Percentiles rank a stretch among this genome's conserved stretches.
These are phyloP conservation scores for Arthrobotrys sinensis DNA, from an alignment of 2,329 filamentous ascomycete genomes.

Conservation along the genomic window DNA sequence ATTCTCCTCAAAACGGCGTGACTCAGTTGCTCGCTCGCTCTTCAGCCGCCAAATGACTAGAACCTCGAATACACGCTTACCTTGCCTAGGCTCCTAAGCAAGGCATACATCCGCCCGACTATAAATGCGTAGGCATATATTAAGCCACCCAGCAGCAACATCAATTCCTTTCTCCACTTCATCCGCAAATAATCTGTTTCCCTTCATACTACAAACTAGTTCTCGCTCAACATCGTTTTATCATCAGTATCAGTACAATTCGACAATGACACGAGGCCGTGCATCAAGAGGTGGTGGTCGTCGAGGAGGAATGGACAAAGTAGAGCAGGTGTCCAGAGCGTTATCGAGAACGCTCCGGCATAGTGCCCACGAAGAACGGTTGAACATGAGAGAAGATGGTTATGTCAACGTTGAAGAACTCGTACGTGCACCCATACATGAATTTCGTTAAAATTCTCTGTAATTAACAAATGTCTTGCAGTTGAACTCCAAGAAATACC, in stretches of 20 bases:
- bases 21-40: slow-evolving; percentile 5
- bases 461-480: slow-evolving; percentile 63
- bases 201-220: not conserved
- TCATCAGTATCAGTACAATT: not conserved
- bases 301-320: slow-evolving; percentile 33
- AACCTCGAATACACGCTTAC: too few relatives aligned
- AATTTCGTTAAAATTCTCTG: not conserved
- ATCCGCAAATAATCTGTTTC: not conserved
- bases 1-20: not conserved
- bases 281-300: slow-evolving; percentile 21
- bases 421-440: slow-evolving; percentile 65
- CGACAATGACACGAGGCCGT: slow-evolving; percentile 25
- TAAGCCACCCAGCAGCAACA: not conserved
- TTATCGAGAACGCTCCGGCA: slow-evolving; percentile 75
- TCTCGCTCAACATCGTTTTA: not conserved
- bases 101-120: not conserved
- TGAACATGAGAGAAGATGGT: slow-evolving; percentile 74
- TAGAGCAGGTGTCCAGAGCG: slow-evolving; percentile 68
- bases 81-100: not conserved
- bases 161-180: not conserved
- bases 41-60: too few relatives aligned
- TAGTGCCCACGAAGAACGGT: slow-evolving; percentile 74
- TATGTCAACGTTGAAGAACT: slow-evolving; percentile 75
- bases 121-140: not conserved
- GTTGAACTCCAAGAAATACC: slow-evolving; percentile 75